Evolutionary conservation across 2,329 filamentous ascomycete species (phyloP), one percentile per base, ranked within the genome.

Genomic region (Sordariomycetes sp.): DNA sequence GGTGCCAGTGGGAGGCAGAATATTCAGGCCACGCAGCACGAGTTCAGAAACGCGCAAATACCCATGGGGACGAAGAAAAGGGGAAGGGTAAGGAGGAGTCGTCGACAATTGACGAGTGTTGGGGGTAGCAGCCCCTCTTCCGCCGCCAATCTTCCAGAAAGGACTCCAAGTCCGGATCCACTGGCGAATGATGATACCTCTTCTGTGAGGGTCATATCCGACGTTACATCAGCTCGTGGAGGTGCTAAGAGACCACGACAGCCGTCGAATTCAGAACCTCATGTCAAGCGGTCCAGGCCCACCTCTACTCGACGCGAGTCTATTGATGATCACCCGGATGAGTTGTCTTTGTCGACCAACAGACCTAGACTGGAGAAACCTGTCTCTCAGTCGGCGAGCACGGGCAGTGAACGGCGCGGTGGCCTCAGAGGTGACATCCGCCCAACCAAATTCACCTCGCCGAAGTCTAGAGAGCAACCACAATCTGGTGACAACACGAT

Each of bases 341-440:
- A 59, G 32, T 54, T 59, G 38, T 42, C 59, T 18, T 30, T 34
- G 18, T 9, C 20, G 10, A n/a, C 29, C 17, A n/a, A 19, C 10
- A 42, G 34, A 19, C 34, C 17, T 12, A 25, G 6, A 7, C 15
- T 14, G n/a, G 18, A 21, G 19, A 11, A 15, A 23, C 4, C 33
- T 12, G 14, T 8, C 5, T 14, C 8, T 10, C 7, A 8, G 5
- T 14, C 26, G 12, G 25, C 16, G 16, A 14, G n/a, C 25, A 28
- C 8, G 4, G 3, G 25, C 25, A 16, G n/a, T 8, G 8, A 28
- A n/a, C n/a, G n/a, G 8, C 8, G 25, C 25, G 25, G n/a, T 28
- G n/a, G 8, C 25, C n/a, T n/a, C n/a, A 28, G 17, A 28, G 25
- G n/a, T 8, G 25, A 28, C 25, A 28, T 28, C 4, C 25, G 17